These are phyloP conservation scores for Apophysomyces sp. DNA, from an alignment of 371 early-diverging fungal genomes.

Conservation along the genomic window DNA sequence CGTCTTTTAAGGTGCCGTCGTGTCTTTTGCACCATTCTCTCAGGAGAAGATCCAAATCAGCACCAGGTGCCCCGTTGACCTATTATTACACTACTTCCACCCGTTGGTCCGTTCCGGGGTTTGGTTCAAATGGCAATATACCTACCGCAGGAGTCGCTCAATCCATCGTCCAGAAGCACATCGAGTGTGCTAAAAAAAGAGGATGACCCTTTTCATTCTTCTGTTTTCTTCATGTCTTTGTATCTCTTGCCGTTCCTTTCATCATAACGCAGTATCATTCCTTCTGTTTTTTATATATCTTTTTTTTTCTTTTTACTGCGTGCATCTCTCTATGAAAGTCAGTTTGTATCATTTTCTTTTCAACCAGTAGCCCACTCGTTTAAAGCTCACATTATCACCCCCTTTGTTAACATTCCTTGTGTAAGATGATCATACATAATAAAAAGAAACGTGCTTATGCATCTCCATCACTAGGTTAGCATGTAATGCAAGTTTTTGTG, in stretches of 20 bases:
- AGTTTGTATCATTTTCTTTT: conserved; percentile 4
- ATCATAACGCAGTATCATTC: background rate
- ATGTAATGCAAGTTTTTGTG: conserved; percentile 39
- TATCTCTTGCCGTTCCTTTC: background rate
- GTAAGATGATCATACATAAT: conserved; percentile 41
- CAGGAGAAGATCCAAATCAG: conserved; percentile 40
- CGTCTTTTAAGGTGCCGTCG: background rate
- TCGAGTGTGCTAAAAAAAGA: conserved; percentile 45
- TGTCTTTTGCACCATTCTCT: conserved; percentile 10
- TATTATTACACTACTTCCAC: conserved; percentile 1
- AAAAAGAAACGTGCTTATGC: background rate
- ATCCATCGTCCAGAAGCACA: conserved; percentile 37
- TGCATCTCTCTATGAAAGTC: background rate
- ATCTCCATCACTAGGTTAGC: conserved; percentile 30
- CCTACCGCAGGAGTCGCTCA: conserved; percentile 26
- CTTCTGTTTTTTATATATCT: background rate
- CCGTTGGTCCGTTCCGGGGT: background rate
- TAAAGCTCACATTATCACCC: conserved; percentile 2
- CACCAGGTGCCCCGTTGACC: conserved; percentile 36
- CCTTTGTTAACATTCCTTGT: conserved; percentile 5
- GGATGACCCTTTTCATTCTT: conserved; percentile 21
- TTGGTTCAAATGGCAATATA: background rate
- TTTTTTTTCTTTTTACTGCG: background rate
- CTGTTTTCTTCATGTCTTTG: background rate
- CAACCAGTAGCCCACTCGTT: background rate